Percentiles rank a stretch among this genome's conserved stretches.
These are phyloP conservation scores for Boletus rex-veris DNA, from an alignment of 768 basidiomycete species.

Conservation along the genomic window DNA sequence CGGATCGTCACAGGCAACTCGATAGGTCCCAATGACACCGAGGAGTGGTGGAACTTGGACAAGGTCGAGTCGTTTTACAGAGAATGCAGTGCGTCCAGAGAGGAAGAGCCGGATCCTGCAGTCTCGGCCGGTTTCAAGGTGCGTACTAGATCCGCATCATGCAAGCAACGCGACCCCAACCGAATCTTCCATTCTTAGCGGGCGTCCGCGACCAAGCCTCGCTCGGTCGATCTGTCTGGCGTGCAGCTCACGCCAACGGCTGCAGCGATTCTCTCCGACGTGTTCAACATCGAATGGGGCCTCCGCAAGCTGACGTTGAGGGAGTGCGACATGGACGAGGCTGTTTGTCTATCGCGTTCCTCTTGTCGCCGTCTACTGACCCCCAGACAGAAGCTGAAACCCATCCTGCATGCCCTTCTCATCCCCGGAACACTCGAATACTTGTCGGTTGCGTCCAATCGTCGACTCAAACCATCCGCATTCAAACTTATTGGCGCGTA, in stretches of 20 bases:
- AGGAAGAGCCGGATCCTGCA: conserved; percentile 62
- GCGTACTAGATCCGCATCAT: not conserved
- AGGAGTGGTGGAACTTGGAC: conserved; percentile 83
- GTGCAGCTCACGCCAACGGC: conserved; percentile 66
- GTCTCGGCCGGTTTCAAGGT: conserved; percentile 75
- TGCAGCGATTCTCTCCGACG: conserved; percentile 83
- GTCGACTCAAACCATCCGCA: conserved; percentile 69
- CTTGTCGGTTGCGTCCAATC: conserved; percentile 84
- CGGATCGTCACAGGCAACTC: conserved; percentile 61
- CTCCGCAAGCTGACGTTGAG: conserved; percentile 80
- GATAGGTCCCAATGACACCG: conserved; percentile 31
- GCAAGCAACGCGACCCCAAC: not conserved
- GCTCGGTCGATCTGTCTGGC: conserved; percentile 76
- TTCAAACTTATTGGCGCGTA: conserved; percentile 82
- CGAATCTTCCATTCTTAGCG: conserved; percentile 34
- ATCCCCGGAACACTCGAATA: conserved; percentile 78
- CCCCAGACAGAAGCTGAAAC: conserved; percentile 66
- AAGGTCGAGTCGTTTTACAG: conserved; percentile 84
- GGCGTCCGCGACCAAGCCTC: conserved; percentile 53
- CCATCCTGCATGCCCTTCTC: conserved; percentile 84
- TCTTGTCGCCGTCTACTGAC: not conserved
- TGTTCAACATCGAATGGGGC: conserved; percentile 92
- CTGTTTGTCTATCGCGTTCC: conserved; percentile 40
- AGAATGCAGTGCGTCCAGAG: conserved; percentile 77
- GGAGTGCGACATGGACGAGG: conserved; percentile 84